Evolutionary conservation across 441 rosid genomes (phyloP).

Genomic region (Aleurites moluccanus): DNA sequence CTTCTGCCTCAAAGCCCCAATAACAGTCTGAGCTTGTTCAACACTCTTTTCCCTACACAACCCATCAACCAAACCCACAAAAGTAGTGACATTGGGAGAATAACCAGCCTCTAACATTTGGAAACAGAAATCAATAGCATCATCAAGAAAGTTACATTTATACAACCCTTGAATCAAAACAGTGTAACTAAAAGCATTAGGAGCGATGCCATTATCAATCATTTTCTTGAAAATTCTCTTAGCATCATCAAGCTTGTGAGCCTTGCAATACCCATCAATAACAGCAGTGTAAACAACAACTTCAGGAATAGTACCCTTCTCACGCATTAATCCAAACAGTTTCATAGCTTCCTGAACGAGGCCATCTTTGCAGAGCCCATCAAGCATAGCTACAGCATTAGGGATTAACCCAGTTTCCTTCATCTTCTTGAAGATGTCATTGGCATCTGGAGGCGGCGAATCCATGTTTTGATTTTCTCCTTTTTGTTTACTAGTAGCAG

Average conservation of each 20-base stretch:
- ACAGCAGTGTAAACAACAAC: conserved; percentile 92
- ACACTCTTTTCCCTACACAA: conserved; percentile 65
- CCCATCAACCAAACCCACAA: conserved; percentile 80
- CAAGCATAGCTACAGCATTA: conserved; percentile 92
- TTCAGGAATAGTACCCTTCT: conserved; percentile 85
- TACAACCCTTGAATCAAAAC: conserved; percentile 66
- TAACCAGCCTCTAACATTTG: conserved; percentile 89
- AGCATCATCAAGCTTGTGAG: conserved; percentile 75
- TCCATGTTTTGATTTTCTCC: background rate
- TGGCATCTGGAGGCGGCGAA: conserved; percentile 54
- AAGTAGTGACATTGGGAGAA: conserved; percentile 70
- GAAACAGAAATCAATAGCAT: conserved; percentile 52
- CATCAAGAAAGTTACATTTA: conserved; percentile 53
- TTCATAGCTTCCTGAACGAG: conserved; percentile 90
- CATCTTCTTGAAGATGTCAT: conserved; percentile 77
- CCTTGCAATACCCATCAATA: conserved; percentile 85
- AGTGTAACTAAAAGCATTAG: conserved; percentile 72
- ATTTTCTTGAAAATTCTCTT: conserved; percentile 81
- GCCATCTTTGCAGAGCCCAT: conserved; percentile 93
- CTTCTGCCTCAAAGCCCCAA: conserved; percentile 49
- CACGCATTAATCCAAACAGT: conserved; percentile 76
- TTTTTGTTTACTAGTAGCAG: background rate
- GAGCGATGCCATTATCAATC: conserved; percentile 61
- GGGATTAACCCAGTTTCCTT: conserved; percentile 89
- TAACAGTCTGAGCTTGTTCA: conserved; percentile 49